Evolutionary conservation across 805 yeast species (phyloP).

Genomic region (Starmerella kuoi): DNA sequence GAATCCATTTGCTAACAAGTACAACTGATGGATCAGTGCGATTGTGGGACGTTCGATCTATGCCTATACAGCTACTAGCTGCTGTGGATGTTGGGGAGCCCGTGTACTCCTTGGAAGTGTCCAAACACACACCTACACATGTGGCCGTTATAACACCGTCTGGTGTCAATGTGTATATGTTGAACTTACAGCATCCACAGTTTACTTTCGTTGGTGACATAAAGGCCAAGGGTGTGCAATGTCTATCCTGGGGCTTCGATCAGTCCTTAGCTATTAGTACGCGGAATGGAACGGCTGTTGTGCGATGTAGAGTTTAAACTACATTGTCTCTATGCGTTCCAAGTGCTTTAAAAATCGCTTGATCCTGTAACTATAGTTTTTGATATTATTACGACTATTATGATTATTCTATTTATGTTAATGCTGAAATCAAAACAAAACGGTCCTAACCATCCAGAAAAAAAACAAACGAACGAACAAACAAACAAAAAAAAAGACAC

Average conservation of each 20-base stretch:
- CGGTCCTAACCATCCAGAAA: too few relatives aligned
- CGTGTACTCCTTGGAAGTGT: background rate
- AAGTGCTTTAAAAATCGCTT: too few relatives aligned
- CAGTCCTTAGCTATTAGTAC: constrained; percentile 1
- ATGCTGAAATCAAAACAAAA: too few relatives aligned
- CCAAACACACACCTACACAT: background rate
- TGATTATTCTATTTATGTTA: too few relatives aligned
- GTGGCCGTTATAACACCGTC: constrained; percentile 5
- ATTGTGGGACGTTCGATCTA: constrained; percentile 10
- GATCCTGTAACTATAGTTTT: too few relatives aligned
- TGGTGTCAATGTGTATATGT: constrained; percentile 2
- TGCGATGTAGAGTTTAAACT: background rate
- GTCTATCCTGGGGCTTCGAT: background rate
- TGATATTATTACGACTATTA: too few relatives aligned
- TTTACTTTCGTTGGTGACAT: constrained; percentile 1
- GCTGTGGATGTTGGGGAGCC: constrained; percentile 6
- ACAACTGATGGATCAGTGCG: constrained; percentile 11
- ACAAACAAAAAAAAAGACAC: too few relatives aligned
- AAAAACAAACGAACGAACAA: too few relatives aligned
- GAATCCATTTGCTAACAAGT: constrained; percentile 14
- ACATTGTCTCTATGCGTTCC: too few relatives aligned
- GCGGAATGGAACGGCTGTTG: background rate
- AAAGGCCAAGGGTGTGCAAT: background rate
- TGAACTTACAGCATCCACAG: background rate
- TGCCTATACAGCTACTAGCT: background rate